Evolutionary conservation across 75 land plant genomes (phyloP), one percentile per base, ranked within the genome.

Genomic region (Pinus taeda): DNA sequence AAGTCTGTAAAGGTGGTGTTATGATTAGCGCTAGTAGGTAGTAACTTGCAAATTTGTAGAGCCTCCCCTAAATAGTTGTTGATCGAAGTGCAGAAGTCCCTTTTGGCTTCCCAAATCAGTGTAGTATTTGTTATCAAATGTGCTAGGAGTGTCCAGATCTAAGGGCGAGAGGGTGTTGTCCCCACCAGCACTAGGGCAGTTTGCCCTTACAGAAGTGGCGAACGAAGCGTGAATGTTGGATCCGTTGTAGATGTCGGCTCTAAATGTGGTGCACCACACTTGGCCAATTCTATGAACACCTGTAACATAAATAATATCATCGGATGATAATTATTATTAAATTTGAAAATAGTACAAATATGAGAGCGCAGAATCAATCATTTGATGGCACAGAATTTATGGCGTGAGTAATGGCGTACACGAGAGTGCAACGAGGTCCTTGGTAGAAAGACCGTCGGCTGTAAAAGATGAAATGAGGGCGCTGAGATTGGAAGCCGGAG

Each of bases 341-440:
- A 37, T 37, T 37, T 0, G 37, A 37, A 37, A 37, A 37, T 4
- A 37, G 3, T 37, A 1, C 37, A 37, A n/a, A 37, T 37, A 37
- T 37, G 37, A 37, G 3, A 37, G 3, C 37, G 3, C 37, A 37
- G 37, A 37, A 37, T 37, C 37, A 37, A 37, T 37, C 37, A 37
- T 37, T 37, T 37, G 37, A 37, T 37, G 37, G 37, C 37, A 37
- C 4, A 1, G 37, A 4, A 37, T 37, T 37, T 37, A 1, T 37
- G 37, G 4, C 37, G 1, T 37, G 20, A 11, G 5, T 30, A 26
- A 13, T 24, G 0, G 6, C 4, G 6, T 78, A 79, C 83, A 83
- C n/a, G 86, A 71, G 49, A 84, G 86, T 5, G 76, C 76, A 9
- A 82, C 76, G 60, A 84, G 39, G 14, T 84, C 86, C 59, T 39